A percentile compares a stretch with the other conserved stretches of the same genome.
phyloP scores from a whole-genome alignment of 2,329 filamentous ascomycete genomes.

The Teratosphaeriaceae sp. region DNA sequence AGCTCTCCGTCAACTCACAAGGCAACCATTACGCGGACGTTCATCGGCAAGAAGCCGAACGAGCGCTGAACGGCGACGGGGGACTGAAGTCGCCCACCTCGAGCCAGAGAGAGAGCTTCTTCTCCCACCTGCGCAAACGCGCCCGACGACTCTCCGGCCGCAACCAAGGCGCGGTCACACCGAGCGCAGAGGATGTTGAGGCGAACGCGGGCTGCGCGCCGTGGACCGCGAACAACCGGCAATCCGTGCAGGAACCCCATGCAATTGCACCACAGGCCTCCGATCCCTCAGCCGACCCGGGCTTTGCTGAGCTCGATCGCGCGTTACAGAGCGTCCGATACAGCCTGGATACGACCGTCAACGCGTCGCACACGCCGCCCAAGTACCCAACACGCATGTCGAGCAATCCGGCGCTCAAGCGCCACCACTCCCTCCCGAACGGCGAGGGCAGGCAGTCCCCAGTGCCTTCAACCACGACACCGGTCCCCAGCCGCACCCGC shows the following conservation, averaged over 20 bases:
- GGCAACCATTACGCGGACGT: conserved; percentile 89
- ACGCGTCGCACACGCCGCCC: conserved; percentile 27
- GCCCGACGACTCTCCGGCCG: conserved; percentile 87
- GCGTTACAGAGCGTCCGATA: conserved; percentile 55
- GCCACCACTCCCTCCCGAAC: conserved; percentile 42
- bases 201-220: conserved; percentile 87
- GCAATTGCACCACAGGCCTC: conserved; percentile 46
- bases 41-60: conserved; percentile 85
- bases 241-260: conserved; percentile 59
- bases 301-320: conserved; percentile 55
- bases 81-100: conserved; percentile 69
- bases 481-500: conserved; percentile 73
- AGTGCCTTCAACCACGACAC: conserved; percentile 43
- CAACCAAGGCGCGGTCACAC: conserved; percentile 73
- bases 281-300: conserved; percentile 40
- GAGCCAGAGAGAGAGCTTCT: conserved; percentile 91
- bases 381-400: conserved; percentile 30
- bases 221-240: conserved; percentile 68
- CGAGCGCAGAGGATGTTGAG: conserved; percentile 78
- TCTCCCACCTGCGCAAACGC: conserved; percentile 91
- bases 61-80: conserved; percentile 75
- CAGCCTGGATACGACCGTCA: conserved; percentile 44
- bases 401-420: conserved; percentile 42
- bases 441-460: conserved; percentile 49
- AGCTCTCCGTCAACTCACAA: conserved; percentile 85